A percentile compares a stretch with the other conserved stretches of the same genome.
phyloP scores from a whole-genome alignment of 768 basidiomycete species.

The Pilatotrama ljubarskyi region DNA sequence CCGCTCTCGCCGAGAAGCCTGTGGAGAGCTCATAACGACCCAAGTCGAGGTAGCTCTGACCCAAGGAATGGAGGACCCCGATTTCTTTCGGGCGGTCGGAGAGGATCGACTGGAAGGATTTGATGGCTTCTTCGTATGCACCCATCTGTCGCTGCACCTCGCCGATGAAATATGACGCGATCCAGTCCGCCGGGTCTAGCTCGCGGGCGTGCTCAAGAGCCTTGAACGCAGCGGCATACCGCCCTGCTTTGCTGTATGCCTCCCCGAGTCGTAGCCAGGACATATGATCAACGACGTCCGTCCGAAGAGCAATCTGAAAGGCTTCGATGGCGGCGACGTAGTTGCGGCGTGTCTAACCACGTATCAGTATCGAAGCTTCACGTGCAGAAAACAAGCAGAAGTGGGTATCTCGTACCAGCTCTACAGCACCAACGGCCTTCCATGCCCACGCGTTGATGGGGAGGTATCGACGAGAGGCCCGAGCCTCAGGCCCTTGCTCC shows the following conservation, averaged over 20 bases:
- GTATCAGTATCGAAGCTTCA: neutral
- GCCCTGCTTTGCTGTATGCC: conserved; percentile 85
- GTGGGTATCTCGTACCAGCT: conserved; percentile 60
- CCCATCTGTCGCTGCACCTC: conserved; percentile 82
- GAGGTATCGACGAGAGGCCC: conserved; percentile 50
- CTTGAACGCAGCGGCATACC: conserved; percentile 87
- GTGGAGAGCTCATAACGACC: conserved; percentile 62
- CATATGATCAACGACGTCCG: conserved; percentile 70
- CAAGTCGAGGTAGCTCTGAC: conserved; percentile 68
- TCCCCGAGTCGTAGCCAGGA: conserved; percentile 94
- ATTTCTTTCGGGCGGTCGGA: conserved; percentile 60
- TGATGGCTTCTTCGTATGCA: conserved; percentile 72
- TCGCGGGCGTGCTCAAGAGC: conserved; percentile 75
- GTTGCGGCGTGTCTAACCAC: conserved; percentile 58
- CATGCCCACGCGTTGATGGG: conserved; percentile 95
- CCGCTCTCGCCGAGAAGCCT: conserved; percentile 77
- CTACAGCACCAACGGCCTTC: conserved; percentile 93
- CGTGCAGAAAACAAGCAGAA: neutral
- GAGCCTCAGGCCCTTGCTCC: conserved; percentile 43
- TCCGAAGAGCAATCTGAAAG: conserved; percentile 83
- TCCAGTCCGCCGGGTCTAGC: conserved; percentile 78
- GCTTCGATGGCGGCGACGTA: conserved; percentile 77
- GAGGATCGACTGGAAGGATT: conserved; percentile 59
- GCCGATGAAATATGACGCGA: conserved; percentile 78
- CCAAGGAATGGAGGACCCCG: conserved; percentile 70